These are phyloP conservation scores for Colletotrichum liriopes DNA, from an alignment of 2,329 filamentous ascomycete genomes.

Conservation along the genomic window DNA sequence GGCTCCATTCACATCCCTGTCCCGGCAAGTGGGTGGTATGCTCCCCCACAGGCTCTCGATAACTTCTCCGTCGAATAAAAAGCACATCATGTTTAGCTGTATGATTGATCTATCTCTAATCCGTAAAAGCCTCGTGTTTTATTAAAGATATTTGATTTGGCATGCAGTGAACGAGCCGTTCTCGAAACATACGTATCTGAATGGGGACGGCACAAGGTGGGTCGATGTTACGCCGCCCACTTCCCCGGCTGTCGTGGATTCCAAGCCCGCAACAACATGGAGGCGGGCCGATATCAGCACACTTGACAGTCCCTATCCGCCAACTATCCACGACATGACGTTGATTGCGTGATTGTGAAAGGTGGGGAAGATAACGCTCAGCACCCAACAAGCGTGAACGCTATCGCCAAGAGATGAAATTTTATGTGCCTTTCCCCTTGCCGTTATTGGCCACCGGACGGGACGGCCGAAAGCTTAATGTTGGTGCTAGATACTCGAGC, in stretches of 20 bases:
- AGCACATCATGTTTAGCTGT: neutral
- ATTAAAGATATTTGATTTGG: neutral
- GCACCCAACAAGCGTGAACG: neutral
- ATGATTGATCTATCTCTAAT: neutral
- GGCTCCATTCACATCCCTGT: conserved; percentile 8
- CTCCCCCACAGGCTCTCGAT: neutral
- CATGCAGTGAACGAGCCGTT: neutral
- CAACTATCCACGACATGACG: neutral
- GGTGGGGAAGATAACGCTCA: neutral
- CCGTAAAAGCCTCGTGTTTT: neutral
- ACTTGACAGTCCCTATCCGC: neutral
- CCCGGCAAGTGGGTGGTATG: neutral
- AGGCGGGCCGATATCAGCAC: neutral
- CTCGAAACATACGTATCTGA: neutral
- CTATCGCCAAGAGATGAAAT: neutral
- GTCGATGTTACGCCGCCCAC: neutral
- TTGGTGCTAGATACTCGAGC: neutral
- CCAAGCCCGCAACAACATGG: neutral
- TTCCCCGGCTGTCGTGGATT: conserved; percentile 5
- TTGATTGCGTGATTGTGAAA: conserved; percentile 11
- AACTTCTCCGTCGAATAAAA: neutral
- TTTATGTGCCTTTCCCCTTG: neutral
- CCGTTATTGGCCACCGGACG: neutral
- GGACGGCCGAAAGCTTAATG: conserved; percentile 10
- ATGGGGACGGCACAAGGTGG: neutral